Evolutionary conservation across 2,329 filamentous ascomycete genomes (phyloP), one percentile per base, ranked within the genome.

Genomic region (Penicillium sclerotigenum): DNA sequence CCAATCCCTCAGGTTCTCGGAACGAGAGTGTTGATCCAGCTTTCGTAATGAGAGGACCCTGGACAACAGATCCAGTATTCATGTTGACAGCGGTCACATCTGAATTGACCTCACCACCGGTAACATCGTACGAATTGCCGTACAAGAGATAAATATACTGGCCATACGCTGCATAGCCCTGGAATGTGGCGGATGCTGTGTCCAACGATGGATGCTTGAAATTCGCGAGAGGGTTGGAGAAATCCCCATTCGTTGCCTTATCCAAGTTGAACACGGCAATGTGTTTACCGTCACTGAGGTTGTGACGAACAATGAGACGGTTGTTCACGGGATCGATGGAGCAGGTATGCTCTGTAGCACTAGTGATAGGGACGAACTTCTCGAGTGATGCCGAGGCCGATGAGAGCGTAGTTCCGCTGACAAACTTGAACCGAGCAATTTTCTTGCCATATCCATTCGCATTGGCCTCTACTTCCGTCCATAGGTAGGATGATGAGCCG

Each of bases 1-100:
- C 64, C 57, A 66, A 38, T 5, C 63, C 64, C 37, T 66, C 64
- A 2, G 64, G 59, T 34, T 65, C 64, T 1, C 64, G 57, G 38
- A 59, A 66, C 4, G 11, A 16, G 9, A 66, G 53, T 5, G 58
- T 64, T n/a, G 55, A 59, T 2, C 64, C 60, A 1, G 63, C 63
- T 26, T 60, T 63, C 5, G 61, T 65, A 13, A 64, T 34, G 11
- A 57, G 54, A 5, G 64, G 63, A 4, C 59, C 61, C 47, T 66
- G 57, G 22, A 60, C 55, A 3, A 65, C 53, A 52, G 57, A 41
- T 1, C 62, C 62, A 1, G 61, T 61, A 45, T 66, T 65, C 56
- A 66, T 58, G 26, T 65, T 52, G 8, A 66, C 49, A 13, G 43
- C 48, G 2, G 59, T 55, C 1, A 65, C 45, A 24, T 66, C 50